Evolutionary conservation across 495 filamentous ascomycete genomes (phyloP).

Genomic region (Hyaloscypha finlandica): DNA sequence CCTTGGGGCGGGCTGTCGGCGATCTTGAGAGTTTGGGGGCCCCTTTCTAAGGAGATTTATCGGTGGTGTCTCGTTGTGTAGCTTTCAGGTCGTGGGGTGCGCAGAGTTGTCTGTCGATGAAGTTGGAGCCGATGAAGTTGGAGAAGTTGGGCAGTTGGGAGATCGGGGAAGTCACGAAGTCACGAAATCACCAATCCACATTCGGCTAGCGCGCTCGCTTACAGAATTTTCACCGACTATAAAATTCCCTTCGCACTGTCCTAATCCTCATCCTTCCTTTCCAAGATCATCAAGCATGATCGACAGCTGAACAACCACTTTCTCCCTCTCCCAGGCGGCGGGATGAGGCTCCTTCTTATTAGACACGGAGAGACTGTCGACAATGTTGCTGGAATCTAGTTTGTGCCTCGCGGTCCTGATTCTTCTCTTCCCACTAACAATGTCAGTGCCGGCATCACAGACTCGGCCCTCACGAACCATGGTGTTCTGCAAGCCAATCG

Average conservation of each 20-base stretch:
- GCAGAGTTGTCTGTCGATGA: not conserved
- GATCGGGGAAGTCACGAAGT: not conserved
- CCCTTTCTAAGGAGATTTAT: not conserved
- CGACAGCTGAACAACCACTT: conserved; percentile 17
- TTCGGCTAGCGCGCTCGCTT: not conserved
- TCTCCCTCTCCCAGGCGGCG: conserved; percentile 27
- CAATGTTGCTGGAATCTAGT: conserved; percentile 79
- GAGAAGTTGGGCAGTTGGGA: not conserved
- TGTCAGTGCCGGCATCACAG: conserved; percentile 71
- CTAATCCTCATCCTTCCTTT: not conserved
- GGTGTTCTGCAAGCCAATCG: conserved; percentile 73
- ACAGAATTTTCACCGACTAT: not conserved
- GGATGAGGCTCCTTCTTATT: conserved; percentile 75
- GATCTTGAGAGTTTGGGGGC: not conserved
- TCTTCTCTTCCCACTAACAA: conserved; percentile 31
- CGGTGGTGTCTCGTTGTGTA: not conserved
- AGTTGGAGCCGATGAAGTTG: not conserved
- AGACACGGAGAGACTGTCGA: conserved; percentile 88
- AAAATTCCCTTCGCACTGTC: not conserved
- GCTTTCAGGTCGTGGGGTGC: not conserved
- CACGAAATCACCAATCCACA: too few relatives aligned
- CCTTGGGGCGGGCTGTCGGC: too few relatives aligned
- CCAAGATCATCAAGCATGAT: conserved; percentile 10
- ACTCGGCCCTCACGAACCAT: conserved; percentile 81
- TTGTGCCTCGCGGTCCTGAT: not conserved